Base-by-base conservation (phyloP, 345 rosid species). In the Acer saccharum region DNA sequence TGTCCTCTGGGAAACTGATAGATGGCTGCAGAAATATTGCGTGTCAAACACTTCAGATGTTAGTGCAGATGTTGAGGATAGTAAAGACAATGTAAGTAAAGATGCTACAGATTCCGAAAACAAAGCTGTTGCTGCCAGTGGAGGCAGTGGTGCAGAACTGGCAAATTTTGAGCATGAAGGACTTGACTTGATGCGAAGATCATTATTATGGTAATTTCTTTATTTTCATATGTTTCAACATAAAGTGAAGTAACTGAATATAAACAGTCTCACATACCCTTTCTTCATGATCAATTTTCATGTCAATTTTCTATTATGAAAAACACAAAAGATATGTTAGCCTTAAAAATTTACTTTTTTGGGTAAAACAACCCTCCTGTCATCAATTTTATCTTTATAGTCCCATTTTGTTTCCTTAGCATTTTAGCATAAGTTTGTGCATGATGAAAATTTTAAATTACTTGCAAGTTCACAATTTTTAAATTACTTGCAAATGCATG, bases 1-100 rank as follows among this genome's bases (percentile, higher is more conserved):
- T 83, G 97, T 88, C 46, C 91, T 96, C 20, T 96, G 99, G 99
- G 99, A 96, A 89, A 92, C 95, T 23, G 98, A 96, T 79, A 88
- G 98, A 70, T 96, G 99, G 99, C 91, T 96, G 64, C 90, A 89
- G 79, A 94, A 94, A 80, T 86, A 91, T 82, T 94, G 99, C 21
- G 88, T 90, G 69, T 73, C 91, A 41, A 90, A 88, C 83, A 72
- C 82, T 60, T 80, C 92, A 65, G 87, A 89, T 79, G 86, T 46
- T 17, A 88, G 81, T 32, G 73, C 84, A 23, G 91, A 80, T 80
- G 80, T 84, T 16, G 84, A 83, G 39, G 63, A 83, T 2, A 23
- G 57, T 54, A 78, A 87, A 74, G 87, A 84, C 63, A 81, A 77
- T 72, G 83, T 62, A 44, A 72, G 81, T 74, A 79, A 83, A 54